Conservation (phyloP, 176 grass and related monocot genomes). For the Puya raimondii region DNA sequence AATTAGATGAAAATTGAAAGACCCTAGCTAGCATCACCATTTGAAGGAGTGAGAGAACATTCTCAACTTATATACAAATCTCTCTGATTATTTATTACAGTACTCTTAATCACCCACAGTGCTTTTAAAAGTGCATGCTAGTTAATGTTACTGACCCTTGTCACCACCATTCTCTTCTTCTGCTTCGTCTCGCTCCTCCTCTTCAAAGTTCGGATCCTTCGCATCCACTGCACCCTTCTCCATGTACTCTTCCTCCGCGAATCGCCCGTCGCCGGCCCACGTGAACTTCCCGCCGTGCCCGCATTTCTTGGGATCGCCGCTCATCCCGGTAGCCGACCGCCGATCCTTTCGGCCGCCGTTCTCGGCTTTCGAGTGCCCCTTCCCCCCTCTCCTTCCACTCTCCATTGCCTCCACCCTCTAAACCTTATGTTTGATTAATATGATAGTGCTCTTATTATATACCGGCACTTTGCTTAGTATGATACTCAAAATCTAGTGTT, state of each 20-base stretch:
- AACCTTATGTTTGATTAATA: not conserved
- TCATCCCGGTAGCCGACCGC: conserved; percentile 67
- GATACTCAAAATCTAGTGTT: too few species aligned
- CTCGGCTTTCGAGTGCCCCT: conserved; percentile 11
- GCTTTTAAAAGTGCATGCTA: not conserved
- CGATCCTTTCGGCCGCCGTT: conserved; percentile 50
- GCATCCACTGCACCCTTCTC: conserved; percentile 26
- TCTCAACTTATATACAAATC: too few species aligned
- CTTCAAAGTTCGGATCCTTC: conserved; percentile 34
- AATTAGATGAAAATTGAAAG: too few species aligned
- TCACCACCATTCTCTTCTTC: not conserved
- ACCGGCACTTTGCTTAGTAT: not conserved
- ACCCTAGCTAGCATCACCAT: too few species aligned
- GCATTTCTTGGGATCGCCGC: conserved; percentile 78
- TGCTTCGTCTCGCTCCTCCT: not conserved
- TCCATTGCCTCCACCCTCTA: not conserved
- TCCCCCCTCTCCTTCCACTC: conserved; percentile 16
- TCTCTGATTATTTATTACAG: not conserved
- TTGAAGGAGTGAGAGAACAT: too few species aligned
- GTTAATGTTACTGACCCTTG: not conserved
- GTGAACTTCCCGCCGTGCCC: conserved; percentile 95
- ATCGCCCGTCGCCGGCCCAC: conserved; percentile 60
- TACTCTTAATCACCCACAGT: not conserved
- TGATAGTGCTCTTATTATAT: not conserved
- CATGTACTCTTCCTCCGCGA: conserved; percentile 38